Base-by-base conservation (phyloP, 2,329 filamentous ascomycete species). In the Hansfordia pulvinata region DNA sequence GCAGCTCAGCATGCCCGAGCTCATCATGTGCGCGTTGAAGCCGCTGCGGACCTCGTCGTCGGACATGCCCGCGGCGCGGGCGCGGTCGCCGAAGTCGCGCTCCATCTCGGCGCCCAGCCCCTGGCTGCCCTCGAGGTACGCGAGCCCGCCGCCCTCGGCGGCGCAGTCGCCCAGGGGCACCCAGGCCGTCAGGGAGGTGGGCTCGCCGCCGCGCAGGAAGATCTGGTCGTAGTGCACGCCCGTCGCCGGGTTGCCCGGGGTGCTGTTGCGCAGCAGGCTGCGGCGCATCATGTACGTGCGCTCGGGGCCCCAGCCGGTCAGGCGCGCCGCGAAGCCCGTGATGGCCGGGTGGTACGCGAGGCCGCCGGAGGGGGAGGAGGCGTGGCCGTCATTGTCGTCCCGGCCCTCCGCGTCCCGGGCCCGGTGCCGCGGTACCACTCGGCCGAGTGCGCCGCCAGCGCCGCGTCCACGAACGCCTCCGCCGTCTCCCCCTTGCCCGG, bases 201-300 rank as follows among this genome's bases (percentile, higher is more conserved):
- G 57, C 26, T 69, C 64, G 2, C 66, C 68, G 37, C 69, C 42
- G 2, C 65, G 43, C 25, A 72, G 42, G 36, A 71, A 72, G 13
- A 63, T 69, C 44, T 72, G 65, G 36, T 73, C 67, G 36, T 72
- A 72, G 33, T 73, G 68, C 3, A 73, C 67, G 0, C 67, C 66
- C 32, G 70, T 71, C 0, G 66, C 64, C 34, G 65, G 64, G 25
- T 63, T 68, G 0, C 57, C 56, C 0, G 68, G 68, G 0, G 61
- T 63, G 35, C 70, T 71, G 34, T 71, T 71, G 19, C 68, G 48
- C 27, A 73, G 41, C 8, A 72, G 41, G 2, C 63, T 67, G 17
- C 68, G 48, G 6, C 54, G 46, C 4, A 68, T 46, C 5, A 38
- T 47, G 4, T 66, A 40, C 0, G 61, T 64, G 21, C 58, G 40